Conservation (phyloP, 768 basidiomycete genomes). For the Chiua virens region DNA sequence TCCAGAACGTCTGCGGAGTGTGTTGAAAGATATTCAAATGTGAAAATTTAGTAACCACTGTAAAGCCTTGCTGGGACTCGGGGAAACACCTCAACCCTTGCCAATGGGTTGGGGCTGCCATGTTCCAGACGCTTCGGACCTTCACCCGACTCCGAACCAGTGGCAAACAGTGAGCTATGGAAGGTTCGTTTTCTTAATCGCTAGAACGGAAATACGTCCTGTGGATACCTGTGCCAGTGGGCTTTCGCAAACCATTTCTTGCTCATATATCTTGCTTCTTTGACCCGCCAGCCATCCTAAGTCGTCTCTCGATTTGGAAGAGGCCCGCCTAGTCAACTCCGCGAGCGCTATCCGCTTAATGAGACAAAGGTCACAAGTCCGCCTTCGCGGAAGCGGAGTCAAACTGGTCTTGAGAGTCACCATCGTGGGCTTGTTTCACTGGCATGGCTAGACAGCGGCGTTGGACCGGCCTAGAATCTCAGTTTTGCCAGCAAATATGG, state of each 20-base stretch:
- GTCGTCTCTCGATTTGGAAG: conserved; percentile 30
- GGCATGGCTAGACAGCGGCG: not conserved
- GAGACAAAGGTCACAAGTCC: conserved; percentile 19
- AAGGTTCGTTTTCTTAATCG: not conserved
- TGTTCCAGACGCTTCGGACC: not conserved
- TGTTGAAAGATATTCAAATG: not conserved
- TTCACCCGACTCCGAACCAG: not conserved
- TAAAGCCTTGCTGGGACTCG: not conserved
- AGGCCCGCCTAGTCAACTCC: conserved; percentile 27
- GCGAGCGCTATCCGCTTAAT: conserved; percentile 27
- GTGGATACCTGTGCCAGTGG: not conserved
- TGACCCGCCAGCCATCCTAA: conserved; percentile 11
- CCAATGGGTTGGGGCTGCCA: not conserved
- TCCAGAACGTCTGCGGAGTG: not conserved
- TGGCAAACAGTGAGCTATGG: not conserved
- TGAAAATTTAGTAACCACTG: not conserved
- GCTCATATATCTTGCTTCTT: not conserved
- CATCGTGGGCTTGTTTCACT: not conserved
- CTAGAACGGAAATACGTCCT: not conserved
- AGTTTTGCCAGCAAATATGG: not conserved
- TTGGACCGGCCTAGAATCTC: not conserved
- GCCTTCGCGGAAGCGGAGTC: conserved; percentile 33
- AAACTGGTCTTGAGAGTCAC: not conserved
- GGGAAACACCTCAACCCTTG: not conserved
- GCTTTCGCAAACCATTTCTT: not conserved